phyloP scores from a whole-genome alignment of 108 stramenopile species.

The Pseudonitzschia multiseries region DNA sequence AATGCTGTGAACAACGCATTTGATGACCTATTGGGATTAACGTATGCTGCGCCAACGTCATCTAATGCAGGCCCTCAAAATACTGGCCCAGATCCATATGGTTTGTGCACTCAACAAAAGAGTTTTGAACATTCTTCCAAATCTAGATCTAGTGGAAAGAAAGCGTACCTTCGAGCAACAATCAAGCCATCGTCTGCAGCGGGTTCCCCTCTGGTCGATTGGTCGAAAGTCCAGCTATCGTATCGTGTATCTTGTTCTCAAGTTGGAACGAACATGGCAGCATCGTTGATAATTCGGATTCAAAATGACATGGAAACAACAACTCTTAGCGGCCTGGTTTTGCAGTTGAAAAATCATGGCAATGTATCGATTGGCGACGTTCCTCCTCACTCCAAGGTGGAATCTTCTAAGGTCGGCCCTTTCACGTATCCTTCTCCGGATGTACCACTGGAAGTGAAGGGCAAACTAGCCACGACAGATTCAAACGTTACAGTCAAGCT shows the following conservation, averaged over 20 bases:
- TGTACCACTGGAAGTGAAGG: conserved; percentile 36
- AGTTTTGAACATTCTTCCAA: background rate
- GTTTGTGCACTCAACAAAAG: background rate
- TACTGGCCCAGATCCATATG: conserved; percentile 8
- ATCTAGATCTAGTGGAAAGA: conserved; percentile 5
- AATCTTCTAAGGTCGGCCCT: conserved; percentile 38
- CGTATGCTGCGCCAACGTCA: conserved; percentile 24
- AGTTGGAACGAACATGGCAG: conserved; percentile 8
- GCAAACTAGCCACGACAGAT: conserved; percentile 25
- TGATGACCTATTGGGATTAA: conserved; percentile 73
- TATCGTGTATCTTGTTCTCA: conserved; percentile 28
- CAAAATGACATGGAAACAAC: conserved; percentile 22
- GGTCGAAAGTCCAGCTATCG: conserved; percentile 32
- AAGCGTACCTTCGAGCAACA: conserved; percentile 29
- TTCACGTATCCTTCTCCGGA: conserved; percentile 25
- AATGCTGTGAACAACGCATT: conserved; percentile 70
- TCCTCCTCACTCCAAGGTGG: conserved; percentile 19
- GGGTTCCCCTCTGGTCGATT: conserved; percentile 37
- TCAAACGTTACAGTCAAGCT: conserved; percentile 42
- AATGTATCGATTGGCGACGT: conserved; percentile 35
- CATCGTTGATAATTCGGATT: conserved; percentile 33
- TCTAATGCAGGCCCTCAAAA: conserved; percentile 11
- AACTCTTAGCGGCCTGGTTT: conserved; percentile 21
- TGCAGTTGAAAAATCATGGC: conserved; percentile 32
- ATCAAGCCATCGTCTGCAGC: conserved; percentile 35